Base-by-base conservation (phyloP, 148 eudicot species). In the Rhododendron kiyosumense region DNA sequence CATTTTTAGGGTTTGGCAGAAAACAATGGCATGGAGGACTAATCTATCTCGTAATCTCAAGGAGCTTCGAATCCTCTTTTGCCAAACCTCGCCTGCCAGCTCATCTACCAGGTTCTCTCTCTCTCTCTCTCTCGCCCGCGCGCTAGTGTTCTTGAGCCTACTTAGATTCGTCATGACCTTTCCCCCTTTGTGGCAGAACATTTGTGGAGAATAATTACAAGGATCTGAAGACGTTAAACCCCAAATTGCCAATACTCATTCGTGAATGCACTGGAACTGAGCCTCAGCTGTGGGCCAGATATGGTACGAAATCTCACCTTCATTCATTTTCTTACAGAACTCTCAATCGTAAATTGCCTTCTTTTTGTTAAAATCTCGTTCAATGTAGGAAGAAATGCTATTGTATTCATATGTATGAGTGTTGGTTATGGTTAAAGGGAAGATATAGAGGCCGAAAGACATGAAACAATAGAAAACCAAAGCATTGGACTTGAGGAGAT, bases 211-310 rank as follows among this genome's bases (percentile, higher is more conserved):
- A 90, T 86, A 96, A 95, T 83, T 96, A 96, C 93, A 95, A 93
- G 93, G 98, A 93, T 82, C 90, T 96, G 88, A 96, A 96, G 93
- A 88, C 92, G 32, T 77, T 92, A 84, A 96, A 96, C 88, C 98
- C 99, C 67, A 96, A 93, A 85, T 88, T 96, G 48, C 98, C 99
- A 2, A 95, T 96, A 79, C 85, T 96, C 91, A 93, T 96, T 87
- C 99, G 99, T 30, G 99, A 96, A 87, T 88, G 93, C 79, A 91
- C 92, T 49, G 96, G 97, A 14, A 90, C 91, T 83, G 94, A 94
- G 87, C 99, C 99, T 90, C 99, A 96, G 89, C 91, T 96, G 13
- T 96, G 99, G 99, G 98, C 99, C 32, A 92, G 99, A 95, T 96
- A 91, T 83, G 98, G 99, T 96, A 89, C 67, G 83, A 41, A 20